These are phyloP conservation scores for Lachancea quebecensis DNA, from an alignment of 805 yeast genomes.

Conservation along the genomic window DNA sequence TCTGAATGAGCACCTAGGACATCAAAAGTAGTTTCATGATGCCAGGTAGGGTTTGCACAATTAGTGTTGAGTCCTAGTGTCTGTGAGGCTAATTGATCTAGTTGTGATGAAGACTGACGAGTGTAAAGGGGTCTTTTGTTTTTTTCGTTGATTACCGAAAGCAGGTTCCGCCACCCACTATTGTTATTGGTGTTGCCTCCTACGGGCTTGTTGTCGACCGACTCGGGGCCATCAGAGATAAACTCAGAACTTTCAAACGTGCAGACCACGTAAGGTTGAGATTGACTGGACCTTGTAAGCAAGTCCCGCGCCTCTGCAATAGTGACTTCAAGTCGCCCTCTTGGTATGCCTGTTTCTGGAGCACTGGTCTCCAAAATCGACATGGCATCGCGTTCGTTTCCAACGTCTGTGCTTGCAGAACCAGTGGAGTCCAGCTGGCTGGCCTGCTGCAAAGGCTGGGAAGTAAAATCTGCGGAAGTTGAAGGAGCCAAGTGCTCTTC, in stretches of 20 bases:
- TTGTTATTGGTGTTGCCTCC: conserved; percentile 11
- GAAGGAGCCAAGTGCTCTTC: neutral
- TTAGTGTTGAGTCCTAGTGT: conserved; percentile 9
- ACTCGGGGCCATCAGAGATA: conserved; percentile 72
- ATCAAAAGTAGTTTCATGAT: conserved; percentile 88
- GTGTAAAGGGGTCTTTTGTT: conserved; percentile 37
- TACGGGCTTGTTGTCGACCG: conserved; percentile 30
- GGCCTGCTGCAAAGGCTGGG: conserved; percentile 1
- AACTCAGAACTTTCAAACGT: conserved; percentile 88
- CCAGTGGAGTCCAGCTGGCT: neutral
- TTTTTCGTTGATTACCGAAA: conserved; percentile 23
- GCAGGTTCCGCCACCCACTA: conserved; percentile 11
- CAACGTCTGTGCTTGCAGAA: neutral
- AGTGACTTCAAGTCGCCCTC: conserved; percentile 76
- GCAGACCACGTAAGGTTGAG: conserved; percentile 85
- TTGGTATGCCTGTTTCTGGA: conserved; percentile 38
- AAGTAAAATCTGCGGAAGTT: neutral
- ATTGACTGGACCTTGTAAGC: conserved; percentile 41
- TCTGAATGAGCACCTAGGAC: conserved; percentile 80
- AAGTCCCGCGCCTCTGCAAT: conserved; percentile 76
- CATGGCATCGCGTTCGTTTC: conserved; percentile 2
- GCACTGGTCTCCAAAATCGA: neutral
- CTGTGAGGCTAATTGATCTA: conserved; percentile 26
- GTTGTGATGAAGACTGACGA: conserved; percentile 40
- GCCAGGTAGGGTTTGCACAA: conserved; percentile 68